These are phyloP conservation scores for Rhododendron kiyosumense DNA, from an alignment of 148 eudicot genomes.

Conservation along the genomic window DNA sequence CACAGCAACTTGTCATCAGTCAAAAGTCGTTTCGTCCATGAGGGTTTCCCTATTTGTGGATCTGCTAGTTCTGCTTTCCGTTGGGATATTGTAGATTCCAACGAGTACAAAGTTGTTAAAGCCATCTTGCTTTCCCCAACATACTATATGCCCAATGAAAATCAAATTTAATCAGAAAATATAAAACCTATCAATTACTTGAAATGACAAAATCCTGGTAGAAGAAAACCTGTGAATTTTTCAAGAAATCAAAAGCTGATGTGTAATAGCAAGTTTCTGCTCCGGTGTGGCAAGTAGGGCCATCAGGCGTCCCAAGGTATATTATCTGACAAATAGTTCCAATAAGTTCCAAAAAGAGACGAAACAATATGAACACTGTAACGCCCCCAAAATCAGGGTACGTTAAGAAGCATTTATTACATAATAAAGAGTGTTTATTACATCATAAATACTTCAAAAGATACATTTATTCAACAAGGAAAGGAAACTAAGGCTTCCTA, in stretches of 20 bases:
- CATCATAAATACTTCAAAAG: no score
- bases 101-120: slow-evolving; percentile 61
- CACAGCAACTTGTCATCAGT: slow-evolving; percentile 61
- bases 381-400: no score
- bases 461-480: no score
- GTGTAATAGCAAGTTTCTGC: slow-evolving; percentile 94
- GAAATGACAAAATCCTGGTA: not conserved
- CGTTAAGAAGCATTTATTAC: no score
- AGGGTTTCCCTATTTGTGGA: slow-evolving; percentile 51
- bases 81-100: slow-evolving; percentile 67
- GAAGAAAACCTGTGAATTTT: slow-evolving; percentile 41
- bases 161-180: not conserved
- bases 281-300: slow-evolving; percentile 93
- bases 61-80: slow-evolving; percentile 49
- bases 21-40: slow-evolving; percentile 87
- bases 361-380: not conserved
- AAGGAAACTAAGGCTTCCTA: no score
- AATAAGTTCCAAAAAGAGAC: not conserved
- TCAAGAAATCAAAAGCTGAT: slow-evolving; percentile 45
- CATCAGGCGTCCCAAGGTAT: slow-evolving; percentile 93
- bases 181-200: not conserved
- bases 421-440: no score
- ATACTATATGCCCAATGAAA: slow-evolving; percentile 13
- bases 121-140: slow-evolving; percentile 50
- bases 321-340: slow-evolving; percentile 44